phyloP scores from a whole-genome alignment of 139 green algal genomes.

The Coelastrella sp. region DNA sequence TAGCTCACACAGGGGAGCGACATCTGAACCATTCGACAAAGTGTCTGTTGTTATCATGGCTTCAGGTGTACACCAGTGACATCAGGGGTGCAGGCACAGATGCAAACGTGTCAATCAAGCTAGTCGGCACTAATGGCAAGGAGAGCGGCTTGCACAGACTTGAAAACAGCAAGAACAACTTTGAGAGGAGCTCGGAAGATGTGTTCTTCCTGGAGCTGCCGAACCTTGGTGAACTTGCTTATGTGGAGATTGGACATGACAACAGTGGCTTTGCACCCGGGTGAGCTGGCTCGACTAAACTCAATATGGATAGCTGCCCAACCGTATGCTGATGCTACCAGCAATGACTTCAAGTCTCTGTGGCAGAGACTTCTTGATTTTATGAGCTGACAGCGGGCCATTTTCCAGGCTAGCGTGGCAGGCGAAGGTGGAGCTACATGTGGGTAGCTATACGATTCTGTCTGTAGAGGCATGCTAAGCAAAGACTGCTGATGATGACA shows the following conservation, averaged over 20 bases:
- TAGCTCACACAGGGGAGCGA: no score
- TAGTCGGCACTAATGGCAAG: constrained; percentile 50
- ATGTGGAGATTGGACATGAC: constrained; percentile 73
- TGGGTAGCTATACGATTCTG: no score
- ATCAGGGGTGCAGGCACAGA: constrained; percentile 74
- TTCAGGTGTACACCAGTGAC: constrained; percentile 65
- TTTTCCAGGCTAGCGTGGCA: no score
- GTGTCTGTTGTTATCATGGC: no score
- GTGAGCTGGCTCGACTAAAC: not conserved
- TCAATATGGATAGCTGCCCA: no score
- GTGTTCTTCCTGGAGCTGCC: constrained; percentile 63
- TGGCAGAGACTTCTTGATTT: no score
- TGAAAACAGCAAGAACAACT: constrained; percentile 71
- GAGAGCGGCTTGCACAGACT: constrained; percentile 39
- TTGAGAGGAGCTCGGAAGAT: constrained; percentile 60
- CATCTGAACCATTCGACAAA: no score
- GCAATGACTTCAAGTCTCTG: no score
- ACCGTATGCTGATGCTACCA: not conserved
- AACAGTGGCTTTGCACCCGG: constrained; percentile 60
- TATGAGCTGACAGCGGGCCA: no score
- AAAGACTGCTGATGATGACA: no score
- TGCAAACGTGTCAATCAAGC: constrained; percentile 66
- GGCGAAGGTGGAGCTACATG: not conserved
- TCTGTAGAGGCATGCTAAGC: not conserved
- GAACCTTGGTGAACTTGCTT: constrained; percentile 58